Evolutionary conservation across 768 basidiomycete genomes (phyloP).

Genomic region (Mycena alexandri): DNA sequence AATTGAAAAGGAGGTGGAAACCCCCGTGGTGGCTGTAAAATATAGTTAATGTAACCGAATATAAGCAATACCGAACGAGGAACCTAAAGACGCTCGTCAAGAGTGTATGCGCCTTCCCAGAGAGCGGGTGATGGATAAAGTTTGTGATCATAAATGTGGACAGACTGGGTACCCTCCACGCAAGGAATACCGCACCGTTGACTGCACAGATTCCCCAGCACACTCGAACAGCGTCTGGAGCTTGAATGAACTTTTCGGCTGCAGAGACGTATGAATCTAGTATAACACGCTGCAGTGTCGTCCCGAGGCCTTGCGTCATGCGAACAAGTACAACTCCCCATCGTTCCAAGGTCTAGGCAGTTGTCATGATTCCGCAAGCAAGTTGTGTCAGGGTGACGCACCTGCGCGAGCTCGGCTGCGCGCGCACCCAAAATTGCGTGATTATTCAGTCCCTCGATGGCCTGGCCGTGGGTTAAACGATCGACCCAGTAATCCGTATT

Average conservation of each 20-base stretch:
- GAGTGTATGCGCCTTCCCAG: slow-evolving; percentile 66
- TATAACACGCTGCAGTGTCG: slow-evolving; percentile 21
- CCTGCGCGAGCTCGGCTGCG: background rate
- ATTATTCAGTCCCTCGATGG: background rate
- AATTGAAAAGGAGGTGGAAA: slow-evolving; percentile 69
- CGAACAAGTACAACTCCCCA: background rate
- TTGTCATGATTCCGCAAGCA: background rate
- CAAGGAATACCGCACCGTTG: slow-evolving; percentile 64
- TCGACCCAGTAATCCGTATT: slow-evolving; percentile 19
- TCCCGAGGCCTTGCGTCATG: slow-evolving; percentile 1
- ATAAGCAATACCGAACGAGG: slow-evolving; percentile 16
- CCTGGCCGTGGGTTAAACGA: background rate
- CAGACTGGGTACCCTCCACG: slow-evolving; percentile 66
- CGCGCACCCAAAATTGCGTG: slow-evolving; percentile 2
- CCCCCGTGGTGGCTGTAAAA: slow-evolving; percentile 63
- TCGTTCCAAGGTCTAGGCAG: slow-evolving; percentile 1
- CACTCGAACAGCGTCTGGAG: slow-evolving; percentile 59
- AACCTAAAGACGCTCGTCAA: slow-evolving; percentile 73
- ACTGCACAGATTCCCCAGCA: slow-evolving; percentile 62
- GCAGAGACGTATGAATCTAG: slow-evolving; percentile 48
- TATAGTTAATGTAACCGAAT: background rate
- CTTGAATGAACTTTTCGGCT: slow-evolving; percentile 53
- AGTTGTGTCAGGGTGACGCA: background rate
- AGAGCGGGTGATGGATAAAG: slow-evolving; percentile 72
- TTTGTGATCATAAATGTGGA: slow-evolving; percentile 62